phyloP scores from a whole-genome alignment of 2,329 filamentous ascomycete species.

The Aspergillus udagawae region DNA sequence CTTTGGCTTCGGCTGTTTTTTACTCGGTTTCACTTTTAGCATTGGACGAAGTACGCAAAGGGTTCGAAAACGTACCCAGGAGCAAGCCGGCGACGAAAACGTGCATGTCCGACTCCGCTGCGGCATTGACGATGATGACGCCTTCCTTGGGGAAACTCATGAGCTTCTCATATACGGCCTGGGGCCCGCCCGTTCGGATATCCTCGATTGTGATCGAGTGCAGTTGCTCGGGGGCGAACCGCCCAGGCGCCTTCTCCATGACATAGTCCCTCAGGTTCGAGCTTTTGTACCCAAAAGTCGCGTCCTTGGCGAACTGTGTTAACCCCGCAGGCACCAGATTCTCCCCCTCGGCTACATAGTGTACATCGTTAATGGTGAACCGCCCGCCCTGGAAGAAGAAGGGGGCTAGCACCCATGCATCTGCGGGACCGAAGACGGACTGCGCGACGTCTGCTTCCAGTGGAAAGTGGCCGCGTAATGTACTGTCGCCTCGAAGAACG shows the following conservation, averaged over 20 bases:
- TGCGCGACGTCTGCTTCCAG: conserved; percentile 52
- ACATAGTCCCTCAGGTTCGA: conserved; percentile 54
- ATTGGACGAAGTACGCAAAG: background rate
- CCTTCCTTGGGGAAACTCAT: conserved; percentile 32
- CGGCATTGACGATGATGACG: conserved; percentile 52
- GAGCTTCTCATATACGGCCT: conserved; percentile 42
- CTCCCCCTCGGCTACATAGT: conserved; percentile 55
- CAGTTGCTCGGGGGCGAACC: conserved; percentile 38
- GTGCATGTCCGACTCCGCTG: conserved; percentile 53
- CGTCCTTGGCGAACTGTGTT: conserved; percentile 56
- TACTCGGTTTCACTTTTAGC: too few species aligned
- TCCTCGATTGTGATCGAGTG: conserved; percentile 46
- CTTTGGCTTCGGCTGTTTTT: conserved; percentile 29
- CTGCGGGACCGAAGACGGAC: conserved; percentile 46
- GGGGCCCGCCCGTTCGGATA: conserved; percentile 46
- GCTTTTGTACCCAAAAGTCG: conserved; percentile 54
- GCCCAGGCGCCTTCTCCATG: conserved; percentile 50
- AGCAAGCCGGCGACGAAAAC: conserved; percentile 51
- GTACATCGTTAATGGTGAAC: conserved; percentile 55
- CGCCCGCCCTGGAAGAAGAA: conserved; percentile 59
- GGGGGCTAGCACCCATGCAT: conserved; percentile 54
- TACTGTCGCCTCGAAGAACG: conserved; percentile 56
- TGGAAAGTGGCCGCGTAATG: conserved; percentile 55
- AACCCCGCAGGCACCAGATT: conserved; percentile 47
- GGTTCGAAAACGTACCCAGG: conserved; percentile 20